These are phyloP conservation scores for Knufia fluminis DNA, from an alignment of 2,329 filamentous ascomycete genomes.

Conservation along the genomic window DNA sequence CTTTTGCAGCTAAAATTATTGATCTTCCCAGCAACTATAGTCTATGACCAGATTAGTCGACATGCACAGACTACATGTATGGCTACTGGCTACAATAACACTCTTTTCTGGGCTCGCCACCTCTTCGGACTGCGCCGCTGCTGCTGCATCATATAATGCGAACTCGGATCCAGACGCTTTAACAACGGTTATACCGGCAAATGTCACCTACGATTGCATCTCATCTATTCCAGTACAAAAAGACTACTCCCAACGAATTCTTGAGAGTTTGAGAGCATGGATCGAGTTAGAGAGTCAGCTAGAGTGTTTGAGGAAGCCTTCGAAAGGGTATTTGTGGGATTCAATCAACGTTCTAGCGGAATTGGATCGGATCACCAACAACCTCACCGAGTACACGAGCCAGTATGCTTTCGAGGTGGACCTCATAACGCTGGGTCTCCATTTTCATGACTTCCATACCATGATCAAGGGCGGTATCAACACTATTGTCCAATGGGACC, in stretches of 20 bases:
- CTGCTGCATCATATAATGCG: not conserved
- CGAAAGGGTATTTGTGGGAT: conserved; percentile 41
- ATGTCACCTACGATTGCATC: conserved; percentile 8
- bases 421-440: conserved; percentile 44
- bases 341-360: conserved; percentile 40
- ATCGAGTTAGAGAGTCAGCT: conserved; percentile 41
- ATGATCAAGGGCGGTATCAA: conserved; percentile 23
- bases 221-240: conserved; percentile 10
- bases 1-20: too few species aligned
- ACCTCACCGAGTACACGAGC: conserved; percentile 36
- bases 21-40: too few species aligned
- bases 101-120: not conserved
- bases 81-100: too few species aligned
- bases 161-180: not conserved
- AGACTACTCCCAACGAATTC: conserved; percentile 6
- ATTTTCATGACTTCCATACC: conserved; percentile 54
- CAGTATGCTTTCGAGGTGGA: conserved; percentile 48
- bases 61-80: too few species aligned
- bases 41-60: too few species aligned
- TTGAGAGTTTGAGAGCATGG: conserved; percentile 26
- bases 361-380: conserved; percentile 39
- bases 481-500: conserved; percentile 39
- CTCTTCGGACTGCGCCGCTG: not conserved
- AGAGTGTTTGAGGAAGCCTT: conserved; percentile 43
- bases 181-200: not conserved